These are phyloP conservation scores for Yamadazyma insecticola DNA, from an alignment of 805 yeast species.

Conservation along the genomic window DNA sequence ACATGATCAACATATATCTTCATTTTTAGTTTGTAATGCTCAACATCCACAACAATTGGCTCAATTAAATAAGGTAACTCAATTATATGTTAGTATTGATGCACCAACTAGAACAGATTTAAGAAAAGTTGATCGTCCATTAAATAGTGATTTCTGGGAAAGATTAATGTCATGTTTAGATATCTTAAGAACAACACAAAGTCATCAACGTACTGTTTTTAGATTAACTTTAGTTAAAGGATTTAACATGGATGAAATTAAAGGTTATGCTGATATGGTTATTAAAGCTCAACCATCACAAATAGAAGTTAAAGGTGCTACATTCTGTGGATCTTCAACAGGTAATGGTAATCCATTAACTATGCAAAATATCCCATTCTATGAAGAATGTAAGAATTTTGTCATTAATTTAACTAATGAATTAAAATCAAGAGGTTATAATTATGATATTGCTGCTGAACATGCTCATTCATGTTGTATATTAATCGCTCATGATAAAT, in stretches of 20 bases:
- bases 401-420: conserved; percentile 61
- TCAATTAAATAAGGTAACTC: conserved; percentile 73
- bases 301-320: conserved; percentile 91
- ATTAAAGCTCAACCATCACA: conserved; percentile 78
- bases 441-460: conserved; percentile 86
- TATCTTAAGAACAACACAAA: conserved; percentile 65
- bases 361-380: conserved; percentile 93
- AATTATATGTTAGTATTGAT: conserved; percentile 87
- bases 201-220: conserved; percentile 86
- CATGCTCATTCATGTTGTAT: conserved; percentile 95
- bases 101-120: conserved; percentile 83
- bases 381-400: conserved; percentile 80
- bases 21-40: conserved; percentile 90
- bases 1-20: conserved; percentile 75
- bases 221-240: conserved; percentile 89
- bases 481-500: conserved; percentile 70
- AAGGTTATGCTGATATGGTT: conserved; percentile 84
- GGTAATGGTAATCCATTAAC: conserved; percentile 86
- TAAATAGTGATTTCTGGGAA: conserved; percentile 91
- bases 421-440: conserved; percentile 59
- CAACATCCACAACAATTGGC: conserved; percentile 88
- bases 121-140: conserved; percentile 82
- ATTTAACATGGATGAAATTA: conserved; percentile 77
- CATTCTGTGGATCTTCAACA: conserved; percentile 85
- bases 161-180: conserved; percentile 77